Conservation (phyloP, 805 yeast species). For the Debaryomyces tyrocola region DNA sequence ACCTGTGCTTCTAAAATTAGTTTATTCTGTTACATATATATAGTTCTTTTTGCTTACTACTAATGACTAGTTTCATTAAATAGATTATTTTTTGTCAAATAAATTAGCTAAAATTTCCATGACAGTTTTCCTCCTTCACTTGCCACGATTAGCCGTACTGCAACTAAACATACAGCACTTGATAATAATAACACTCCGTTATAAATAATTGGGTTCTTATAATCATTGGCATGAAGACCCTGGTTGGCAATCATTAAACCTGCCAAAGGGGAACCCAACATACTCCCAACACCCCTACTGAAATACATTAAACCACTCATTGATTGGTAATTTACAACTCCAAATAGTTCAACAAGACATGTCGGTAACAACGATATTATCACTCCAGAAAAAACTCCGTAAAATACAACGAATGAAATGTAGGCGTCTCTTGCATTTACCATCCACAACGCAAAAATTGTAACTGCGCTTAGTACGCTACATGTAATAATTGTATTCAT, state of each 20-base stretch:
- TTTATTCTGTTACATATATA: no score
- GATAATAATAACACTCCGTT: conserved; percentile 22
- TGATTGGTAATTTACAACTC: conserved; percentile 29
- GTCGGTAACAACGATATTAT: conserved; percentile 30
- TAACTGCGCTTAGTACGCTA: conserved; percentile 12
- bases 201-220: conserved; percentile 24
- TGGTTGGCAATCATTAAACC: conserved; percentile 23
- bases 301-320: conserved; percentile 34
- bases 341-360: conserved; percentile 32
- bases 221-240: conserved; percentile 16
- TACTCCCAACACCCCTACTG: conserved; percentile 31
- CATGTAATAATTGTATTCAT: conserved; percentile 18
- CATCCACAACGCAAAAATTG: conserved; percentile 19
- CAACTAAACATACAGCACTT: conserved; percentile 13
- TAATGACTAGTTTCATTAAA: background rate
- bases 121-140: conserved; percentile 4
- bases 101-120: conserved; percentile 10
- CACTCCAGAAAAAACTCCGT: conserved; percentile 37
- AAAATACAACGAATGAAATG: conserved; percentile 29
- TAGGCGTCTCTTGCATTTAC: conserved; percentile 21
- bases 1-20: no score
- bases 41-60: no score
- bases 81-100: background rate
- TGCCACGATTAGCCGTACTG: conserved; percentile 9
- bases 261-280: conserved; percentile 36